Base-by-base conservation (phyloP, 352 stramenopile species). In the Globisporangium radiosum region DNA sequence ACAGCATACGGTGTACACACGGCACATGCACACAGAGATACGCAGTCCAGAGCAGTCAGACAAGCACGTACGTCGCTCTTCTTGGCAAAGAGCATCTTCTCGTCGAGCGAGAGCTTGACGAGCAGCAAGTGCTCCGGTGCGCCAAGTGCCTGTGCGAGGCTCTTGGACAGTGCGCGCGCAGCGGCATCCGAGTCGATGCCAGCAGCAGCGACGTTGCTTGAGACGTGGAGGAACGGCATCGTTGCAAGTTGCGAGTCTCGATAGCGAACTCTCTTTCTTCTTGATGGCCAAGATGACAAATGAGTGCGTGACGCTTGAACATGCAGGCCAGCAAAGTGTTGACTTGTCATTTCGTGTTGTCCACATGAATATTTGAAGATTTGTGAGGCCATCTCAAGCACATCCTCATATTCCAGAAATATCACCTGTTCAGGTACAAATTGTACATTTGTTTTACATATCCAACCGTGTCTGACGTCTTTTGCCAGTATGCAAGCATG, bases 201-300 rank as follows among this genome's bases (percentile, higher is more conserved):
- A 37, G 66, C 52, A 59, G 67, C 70, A 53, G 67, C 57, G 36
- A 78, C 63, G 69, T 80, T 83, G 60, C 59, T 72, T 52, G 64
- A 69, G 50, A 82, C 68, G 50, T 72, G 60, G 19, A 75, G 52
- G 64, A 71, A 76, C 47, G 73, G 73, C 73, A 82, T 79, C 36
- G 43, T 50, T 25, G 19, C 19, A 25, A 25, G 19, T 25, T 25
- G 19, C 42, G 42, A 45, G 13, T 8, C 42, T 14, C 8, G 8
- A 45, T 45, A 45, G 13, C 8, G 13, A 45, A 13, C 13, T 8
- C 42, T 45, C 13, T 45, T 45, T 45, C 8, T 13, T 45, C n/a
- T 33, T 69, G 49, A 68, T 51, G 59, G 59, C 57, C 45, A 25
- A 25, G 19, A 25, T 25, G 19, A 25, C 19, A 25, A 25, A 25